Conservation (phyloP, 805 yeast genomes). For the Kregervanrija fluxuum region DNA sequence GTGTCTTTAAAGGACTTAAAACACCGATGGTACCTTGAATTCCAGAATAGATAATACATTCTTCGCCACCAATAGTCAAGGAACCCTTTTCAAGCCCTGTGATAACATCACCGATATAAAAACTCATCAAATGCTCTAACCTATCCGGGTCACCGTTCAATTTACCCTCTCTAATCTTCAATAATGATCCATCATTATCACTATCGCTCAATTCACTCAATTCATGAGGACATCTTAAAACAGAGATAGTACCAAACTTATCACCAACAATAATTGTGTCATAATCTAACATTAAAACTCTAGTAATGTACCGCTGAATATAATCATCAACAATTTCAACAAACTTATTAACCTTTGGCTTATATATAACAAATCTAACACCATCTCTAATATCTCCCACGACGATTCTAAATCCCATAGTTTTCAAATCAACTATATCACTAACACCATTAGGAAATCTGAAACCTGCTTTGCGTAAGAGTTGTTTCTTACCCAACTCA, state of each 20-base stretch:
- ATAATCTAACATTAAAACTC: conserved; percentile 56
- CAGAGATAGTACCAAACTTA: conserved; percentile 73
- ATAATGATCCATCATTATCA: conserved; percentile 38
- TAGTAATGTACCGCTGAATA: conserved; percentile 58
- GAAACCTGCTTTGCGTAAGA: conserved; percentile 58
- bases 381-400: conserved; percentile 71
- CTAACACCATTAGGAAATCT: conserved; percentile 31
- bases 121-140: conserved; percentile 46
- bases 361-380: conserved; percentile 47
- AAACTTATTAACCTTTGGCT: conserved; percentile 42
- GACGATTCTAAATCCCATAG: conserved; percentile 52
- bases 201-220: conserved; percentile 42
- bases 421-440: conserved; percentile 46
- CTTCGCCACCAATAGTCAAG: conserved; percentile 56
- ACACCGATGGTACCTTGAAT: conserved; percentile 78
- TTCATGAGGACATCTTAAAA: conserved; percentile 52
- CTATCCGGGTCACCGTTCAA: conserved; percentile 50
- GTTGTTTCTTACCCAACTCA: conserved; percentile 73
- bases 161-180: conserved; percentile 25
- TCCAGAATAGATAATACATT: conserved; percentile 64
- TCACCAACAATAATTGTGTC: conserved; percentile 81
- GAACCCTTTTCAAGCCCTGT: conserved; percentile 50
- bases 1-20: conserved; percentile 57
- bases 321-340: conserved; percentile 64
- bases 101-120: conserved; percentile 63